Evolutionary conservation across 2,329 filamentous ascomycete species (phyloP).

Genomic region (Thermomyces lanuginosus): DNA sequence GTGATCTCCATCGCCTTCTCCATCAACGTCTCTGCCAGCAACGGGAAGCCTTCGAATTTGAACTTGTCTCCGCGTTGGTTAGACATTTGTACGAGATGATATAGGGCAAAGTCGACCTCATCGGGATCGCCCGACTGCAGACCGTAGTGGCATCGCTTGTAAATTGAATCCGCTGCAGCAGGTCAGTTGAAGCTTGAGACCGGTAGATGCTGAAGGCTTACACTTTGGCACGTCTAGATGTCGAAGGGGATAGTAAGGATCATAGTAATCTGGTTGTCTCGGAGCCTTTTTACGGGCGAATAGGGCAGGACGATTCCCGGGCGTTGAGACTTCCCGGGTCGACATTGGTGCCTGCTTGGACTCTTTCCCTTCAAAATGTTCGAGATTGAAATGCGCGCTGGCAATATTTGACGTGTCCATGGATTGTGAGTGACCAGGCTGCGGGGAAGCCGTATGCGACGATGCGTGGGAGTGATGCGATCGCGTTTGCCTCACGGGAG

Average conservation of each 20-base stretch:
- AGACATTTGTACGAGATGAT: constrained; percentile 89
- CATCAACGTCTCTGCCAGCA: constrained; percentile 72
- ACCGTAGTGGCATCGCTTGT: constrained; percentile 70
- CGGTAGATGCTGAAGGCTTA: constrained; percentile 8
- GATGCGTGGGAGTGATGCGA: constrained; percentile 7
- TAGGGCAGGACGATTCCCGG: constrained; percentile 26
- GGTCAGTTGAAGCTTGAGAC: not conserved
- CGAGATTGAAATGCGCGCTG: constrained; percentile 15
- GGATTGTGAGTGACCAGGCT: constrained; percentile 13
- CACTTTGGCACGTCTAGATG: constrained; percentile 22
- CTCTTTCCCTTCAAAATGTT: constrained; percentile 24
- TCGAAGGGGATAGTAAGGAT: constrained; percentile 21
- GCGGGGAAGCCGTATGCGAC: constrained; percentile 15
- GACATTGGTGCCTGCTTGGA: constrained; percentile 22
- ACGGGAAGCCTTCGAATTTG: constrained; percentile 79
- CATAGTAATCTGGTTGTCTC: constrained; percentile 23
- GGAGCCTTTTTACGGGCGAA: constrained; percentile 18
- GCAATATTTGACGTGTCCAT: constrained; percentile 15
- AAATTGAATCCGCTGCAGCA: constrained; percentile 37
- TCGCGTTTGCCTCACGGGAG: constrained; percentile 17
- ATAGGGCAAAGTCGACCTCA: constrained; percentile 83
- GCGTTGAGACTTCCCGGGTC: constrained; percentile 26
- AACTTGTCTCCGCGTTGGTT: constrained; percentile 92
- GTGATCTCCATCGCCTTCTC: constrained; percentile 70
- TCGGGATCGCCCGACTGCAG: constrained; percentile 61